A percentile compares a stretch with the other conserved stretches of the same genome.
Evolutionary conservation across 2,329 filamentous ascomycete genomes (phyloP).

Genomic region (Cladosporium sp.): DNA sequence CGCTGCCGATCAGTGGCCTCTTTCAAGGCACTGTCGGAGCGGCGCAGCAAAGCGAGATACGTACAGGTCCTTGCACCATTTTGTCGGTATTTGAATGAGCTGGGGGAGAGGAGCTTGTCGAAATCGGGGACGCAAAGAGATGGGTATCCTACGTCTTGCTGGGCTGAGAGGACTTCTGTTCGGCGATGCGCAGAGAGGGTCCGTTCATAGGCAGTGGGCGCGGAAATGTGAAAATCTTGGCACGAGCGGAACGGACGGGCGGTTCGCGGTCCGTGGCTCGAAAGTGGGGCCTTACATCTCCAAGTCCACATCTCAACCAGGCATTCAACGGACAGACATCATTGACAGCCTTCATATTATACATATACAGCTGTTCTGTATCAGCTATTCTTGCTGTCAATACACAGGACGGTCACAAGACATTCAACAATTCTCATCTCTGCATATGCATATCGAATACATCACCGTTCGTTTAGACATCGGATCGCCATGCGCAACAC

Average conservation of each 20-base stretch:
- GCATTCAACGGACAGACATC: too few relatives aligned
- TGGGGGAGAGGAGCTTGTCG: constrained; percentile 25
- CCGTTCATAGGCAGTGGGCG: background rate
- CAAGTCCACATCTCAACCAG: too few relatives aligned
- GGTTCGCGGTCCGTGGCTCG: background rate
- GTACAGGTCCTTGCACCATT: constrained; percentile 89
- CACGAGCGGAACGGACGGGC: background rate
- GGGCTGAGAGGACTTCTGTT: constrained; percentile 5
- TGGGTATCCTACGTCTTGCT: constrained; percentile 77
- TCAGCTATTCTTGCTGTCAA: too few relatives aligned
- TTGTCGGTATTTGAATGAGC: constrained; percentile 39
- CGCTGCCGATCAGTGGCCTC: constrained; percentile 17
- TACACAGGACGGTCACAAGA: too few relatives aligned
- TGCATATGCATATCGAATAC: too few relatives aligned
- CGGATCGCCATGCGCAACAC: too few relatives aligned
- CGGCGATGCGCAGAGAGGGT: background rate
- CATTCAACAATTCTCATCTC: too few relatives aligned
- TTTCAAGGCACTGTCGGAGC: constrained; percentile 48
- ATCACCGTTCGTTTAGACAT: too few relatives aligned
- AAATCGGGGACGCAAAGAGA: constrained; percentile 65
- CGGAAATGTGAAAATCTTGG: background rate
- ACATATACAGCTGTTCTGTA: too few relatives aligned
- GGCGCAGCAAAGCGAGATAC: constrained; percentile 94
- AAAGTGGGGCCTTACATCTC: background rate
- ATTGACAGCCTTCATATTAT: too few relatives aligned